phyloP scores from a whole-genome alignment of 2,329 filamentous ascomycete genomes.

The Botrytis elliptica region DNA sequence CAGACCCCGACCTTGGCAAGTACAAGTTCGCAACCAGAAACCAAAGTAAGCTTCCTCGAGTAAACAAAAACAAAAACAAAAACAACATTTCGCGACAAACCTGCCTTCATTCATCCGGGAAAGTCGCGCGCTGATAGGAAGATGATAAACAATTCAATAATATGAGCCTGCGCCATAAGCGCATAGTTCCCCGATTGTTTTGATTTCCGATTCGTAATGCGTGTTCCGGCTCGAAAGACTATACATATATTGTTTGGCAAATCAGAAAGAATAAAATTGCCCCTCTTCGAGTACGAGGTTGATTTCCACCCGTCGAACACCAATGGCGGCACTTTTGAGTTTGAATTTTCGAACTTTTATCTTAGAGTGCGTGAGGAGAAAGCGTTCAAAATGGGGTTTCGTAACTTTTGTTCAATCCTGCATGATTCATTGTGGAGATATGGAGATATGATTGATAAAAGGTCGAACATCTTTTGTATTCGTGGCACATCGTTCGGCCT shows the following conservation, averaged over 20 bases:
- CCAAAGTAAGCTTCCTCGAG: background rate
- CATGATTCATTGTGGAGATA: constrained; percentile 17
- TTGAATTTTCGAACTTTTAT: constrained; percentile 1
- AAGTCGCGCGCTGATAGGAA: constrained; percentile 28
- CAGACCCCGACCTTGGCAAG: constrained; percentile 20
- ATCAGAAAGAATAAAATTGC: constrained; percentile 11
- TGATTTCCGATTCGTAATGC: constrained; percentile 31
- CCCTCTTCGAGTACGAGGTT: constrained; percentile 19
- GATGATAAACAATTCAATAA: constrained; percentile 20
- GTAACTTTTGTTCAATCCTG: background rate
- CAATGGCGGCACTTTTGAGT: constrained; percentile 17
- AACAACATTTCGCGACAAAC: constrained; percentile 22
- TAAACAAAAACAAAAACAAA: constrained; percentile 21
- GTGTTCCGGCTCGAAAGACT: constrained; percentile 26
- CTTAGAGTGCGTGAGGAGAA: background rate
- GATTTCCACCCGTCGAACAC: background rate
- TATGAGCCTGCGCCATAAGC: constrained; percentile 33
- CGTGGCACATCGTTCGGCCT: constrained; percentile 13
- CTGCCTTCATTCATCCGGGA: constrained; percentile 21
- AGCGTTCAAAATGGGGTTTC: constrained; percentile 10
- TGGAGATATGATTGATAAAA: constrained; percentile 16
- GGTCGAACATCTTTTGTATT: constrained; percentile 8
- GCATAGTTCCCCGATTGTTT: constrained; percentile 27
- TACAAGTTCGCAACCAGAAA: background rate
- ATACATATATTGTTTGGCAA: background rate